A percentile compares a stretch with the other conserved stretches of the same genome.
Conservation (phyloP, 176 grass and related monocot genomes). For the Puccinellia tenuiflora region DNA sequence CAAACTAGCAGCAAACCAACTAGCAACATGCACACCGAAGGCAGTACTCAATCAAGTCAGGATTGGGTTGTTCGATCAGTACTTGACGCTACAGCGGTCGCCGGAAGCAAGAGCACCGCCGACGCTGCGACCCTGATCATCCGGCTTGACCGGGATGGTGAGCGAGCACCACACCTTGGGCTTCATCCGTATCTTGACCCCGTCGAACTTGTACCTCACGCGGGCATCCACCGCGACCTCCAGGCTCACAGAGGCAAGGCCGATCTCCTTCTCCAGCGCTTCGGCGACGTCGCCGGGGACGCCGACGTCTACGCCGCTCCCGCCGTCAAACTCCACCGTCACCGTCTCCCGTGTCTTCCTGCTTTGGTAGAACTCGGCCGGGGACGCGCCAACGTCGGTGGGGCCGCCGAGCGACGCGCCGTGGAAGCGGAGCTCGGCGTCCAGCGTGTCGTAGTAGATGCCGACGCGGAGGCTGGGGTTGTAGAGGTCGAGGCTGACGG, state of each 20-base stretch:
- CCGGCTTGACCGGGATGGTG: background rate
- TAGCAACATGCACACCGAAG: background rate
- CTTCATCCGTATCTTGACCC: conserved; percentile 3
- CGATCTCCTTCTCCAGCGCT: conserved; percentile 10
- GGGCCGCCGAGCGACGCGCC: conserved; percentile 28
- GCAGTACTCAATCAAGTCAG: background rate
- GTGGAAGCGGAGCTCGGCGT: conserved; percentile 22
- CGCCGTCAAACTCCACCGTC: conserved; percentile 28
- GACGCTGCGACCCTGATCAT: background rate
- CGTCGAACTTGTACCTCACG: conserved; percentile 20
- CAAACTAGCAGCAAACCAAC: background rate
- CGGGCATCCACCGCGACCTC: background rate
- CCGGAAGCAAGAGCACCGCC: background rate
- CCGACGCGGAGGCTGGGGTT: conserved; percentile 56
- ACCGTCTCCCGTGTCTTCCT: conserved; percentile 14
- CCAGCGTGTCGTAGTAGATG: conserved; percentile 65
- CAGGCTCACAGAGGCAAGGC: background rate
- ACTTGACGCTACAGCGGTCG: conserved; percentile 30
- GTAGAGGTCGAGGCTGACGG: conserved; percentile 31
- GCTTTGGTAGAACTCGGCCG: conserved; percentile 41
- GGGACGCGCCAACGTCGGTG: background rate
- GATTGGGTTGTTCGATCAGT: background rate
- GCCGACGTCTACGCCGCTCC: background rate
- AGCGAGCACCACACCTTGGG: conserved; percentile 7
- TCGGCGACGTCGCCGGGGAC: background rate